Base-by-base conservation (phyloP, 345 rosid species). In the Brassica carinata region DNA sequence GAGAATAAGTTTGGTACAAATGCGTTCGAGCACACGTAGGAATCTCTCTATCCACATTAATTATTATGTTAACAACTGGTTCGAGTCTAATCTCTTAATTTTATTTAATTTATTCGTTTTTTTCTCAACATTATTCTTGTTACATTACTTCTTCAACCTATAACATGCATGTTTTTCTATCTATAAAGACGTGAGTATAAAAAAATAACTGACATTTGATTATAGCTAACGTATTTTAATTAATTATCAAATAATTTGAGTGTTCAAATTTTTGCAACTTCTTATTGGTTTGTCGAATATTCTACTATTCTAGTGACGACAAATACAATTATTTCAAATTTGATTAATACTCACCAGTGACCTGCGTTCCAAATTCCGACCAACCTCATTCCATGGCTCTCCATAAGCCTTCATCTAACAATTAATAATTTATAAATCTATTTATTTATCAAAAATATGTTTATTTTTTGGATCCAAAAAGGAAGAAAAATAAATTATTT, bases 361-460 rank as follows among this genome's bases (percentile, higher is more conserved):
- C 48, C 81, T 64, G 71, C 72, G 72, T 78, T 78, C 40, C 40
- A 36, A 36, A 36, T 7, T 36, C 66, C 81, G 72, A 64, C 81
- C 81, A 78, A 71, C 81, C 76, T 71, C 72, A 51, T 34, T 71
- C 67, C 57, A 65, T 65, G 77, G 72, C 67, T 72, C 77, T 34
- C 48, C 48, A 1, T 38, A 26, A 65, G 26, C 67, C 59, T 51
- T 36, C 30, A 30, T 26, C 7, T 55, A 78, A 66, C 61, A 23
- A 65, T 34, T 15, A 55, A 48, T 70, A 57, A 13, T 30, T 70
- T 61, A 31, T 18, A 45, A 4, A 15, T 1, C 27, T 5, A 18
- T 5, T 8, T 29, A 48, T 14, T 7, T 13, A 48, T 48, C 55
- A 43, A 48, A 48, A 48, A 10, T 8, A 43, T 43, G 51, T 43